Evolutionary conservation across 2,329 filamentous ascomycete species (phyloP), one percentile per base, ranked within the genome.

Genomic region (Daldinia sp.): DNA sequence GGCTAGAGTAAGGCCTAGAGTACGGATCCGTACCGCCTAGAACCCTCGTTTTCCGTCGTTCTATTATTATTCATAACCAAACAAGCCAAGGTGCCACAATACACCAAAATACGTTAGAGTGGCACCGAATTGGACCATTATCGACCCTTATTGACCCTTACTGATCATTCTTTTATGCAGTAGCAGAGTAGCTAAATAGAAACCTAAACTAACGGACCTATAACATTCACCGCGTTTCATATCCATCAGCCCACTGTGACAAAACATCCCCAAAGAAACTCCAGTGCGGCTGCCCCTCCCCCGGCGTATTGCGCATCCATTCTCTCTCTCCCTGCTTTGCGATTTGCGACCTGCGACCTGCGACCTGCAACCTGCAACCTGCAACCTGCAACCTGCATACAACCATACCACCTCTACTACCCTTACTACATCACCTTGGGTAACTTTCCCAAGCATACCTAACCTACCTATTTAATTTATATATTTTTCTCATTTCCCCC

Each of bases 171-270:
- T 45, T n/a, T 45, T 23, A 45, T 45, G 39, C 39, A 51, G n/a
- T 11, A 25, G 13, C n/a, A n/a, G n/a, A n/a, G n/a, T n/a, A n/a
- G n/a, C n/a, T n/a, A n/a, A n/a, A n/a, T n/a, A n/a, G n/a, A n/a
- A n/a, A n/a, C n/a, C n/a, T n/a, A n/a, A n/a, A 25, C 39, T 3
- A 35, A 52, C 61, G 53, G 61, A 61, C 65, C 65, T 68, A 68
- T 66, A 53, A 63, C 17, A 65, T 63, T 48, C 59, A 59, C 57
- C 58, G 53, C 13, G 57, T 63, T 68, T 66, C 43, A 39, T 19
- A 63, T 58, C 37, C 34, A 37, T 63, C 57, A 52, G 55, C 41
- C 65, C 59, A 68, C 50, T 54, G 58, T 63, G 43, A 30, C 43
- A 30, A 48, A 32, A 48, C n/a, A 9, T 17, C 27, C 19, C 51